These are phyloP conservation scores for Suhomyces tanzawaensis DNA, from an alignment of 805 yeast species.

Conservation along the genomic window DNA sequence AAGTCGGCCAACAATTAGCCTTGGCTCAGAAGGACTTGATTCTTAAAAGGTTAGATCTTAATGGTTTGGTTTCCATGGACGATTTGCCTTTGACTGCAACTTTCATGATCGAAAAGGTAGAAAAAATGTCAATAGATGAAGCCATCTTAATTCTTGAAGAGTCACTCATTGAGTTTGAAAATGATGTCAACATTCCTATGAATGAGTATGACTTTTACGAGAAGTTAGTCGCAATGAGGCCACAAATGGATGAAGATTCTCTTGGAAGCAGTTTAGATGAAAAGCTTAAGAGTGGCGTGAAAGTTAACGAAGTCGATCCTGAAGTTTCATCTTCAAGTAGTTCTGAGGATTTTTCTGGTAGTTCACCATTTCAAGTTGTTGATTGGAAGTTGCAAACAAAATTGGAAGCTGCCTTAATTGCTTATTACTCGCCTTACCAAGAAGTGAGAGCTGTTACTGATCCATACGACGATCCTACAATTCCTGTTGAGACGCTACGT, in stretches of 20 bases:
- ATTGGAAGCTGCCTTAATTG: slow-evolving; percentile 19
- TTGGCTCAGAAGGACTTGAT: slow-evolving; percentile 26
- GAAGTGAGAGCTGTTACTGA: slow-evolving; percentile 33
- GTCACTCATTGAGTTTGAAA: slow-evolving; percentile 26
- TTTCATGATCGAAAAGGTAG: slow-evolving; percentile 29
- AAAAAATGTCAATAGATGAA: slow-evolving; percentile 16
- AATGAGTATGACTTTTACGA: slow-evolving; percentile 25
- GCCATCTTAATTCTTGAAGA: slow-evolving; percentile 28
- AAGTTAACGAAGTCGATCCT: slow-evolving; percentile 18
- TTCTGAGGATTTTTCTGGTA: not conserved
- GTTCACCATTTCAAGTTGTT: not conserved
- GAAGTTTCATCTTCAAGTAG: slow-evolving; percentile 13
- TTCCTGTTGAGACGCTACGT: slow-evolving; percentile 38
- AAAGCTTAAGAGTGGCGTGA: not conserved
- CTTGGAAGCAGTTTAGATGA: not conserved
- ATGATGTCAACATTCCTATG: slow-evolving; percentile 33
- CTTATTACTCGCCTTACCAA: slow-evolving; percentile 29
- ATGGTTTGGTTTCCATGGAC: slow-evolving; percentile 24
- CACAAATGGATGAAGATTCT: not conserved
- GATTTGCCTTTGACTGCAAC: slow-evolving; percentile 30
- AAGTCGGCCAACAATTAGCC: slow-evolving; percentile 23
- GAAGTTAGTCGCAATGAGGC: slow-evolving; percentile 10
- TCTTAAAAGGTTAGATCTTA: slow-evolving; percentile 26
- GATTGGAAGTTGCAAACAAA: slow-evolving; percentile 19
- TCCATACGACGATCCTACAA: slow-evolving; percentile 21